phyloP scores from a whole-genome alignment of 2,329 filamentous ascomycete species.

The Sodiomyces alkalinus region DNA sequence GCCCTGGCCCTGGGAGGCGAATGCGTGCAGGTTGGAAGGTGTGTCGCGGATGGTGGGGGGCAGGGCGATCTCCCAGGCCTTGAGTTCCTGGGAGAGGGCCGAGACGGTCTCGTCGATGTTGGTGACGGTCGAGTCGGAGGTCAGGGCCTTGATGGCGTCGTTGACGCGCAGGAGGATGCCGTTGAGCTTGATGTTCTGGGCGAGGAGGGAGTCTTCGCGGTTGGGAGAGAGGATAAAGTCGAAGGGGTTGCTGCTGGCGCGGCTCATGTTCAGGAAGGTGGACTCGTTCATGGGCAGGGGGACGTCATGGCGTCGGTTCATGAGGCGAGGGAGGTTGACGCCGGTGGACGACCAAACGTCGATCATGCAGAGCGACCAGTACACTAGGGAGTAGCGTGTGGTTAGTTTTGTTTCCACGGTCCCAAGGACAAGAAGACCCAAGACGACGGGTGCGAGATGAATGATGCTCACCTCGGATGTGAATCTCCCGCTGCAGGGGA shows the following conservation, averaged over 20 bases:
- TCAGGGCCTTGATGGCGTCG: constrained; percentile 13
- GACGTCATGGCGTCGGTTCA: constrained; percentile 10
- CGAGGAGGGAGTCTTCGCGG: constrained; percentile 8
- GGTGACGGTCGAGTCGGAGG: constrained; percentile 5
- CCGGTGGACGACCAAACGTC: constrained; percentile 11
- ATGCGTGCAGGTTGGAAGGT: constrained; percentile 20
- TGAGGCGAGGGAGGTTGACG: constrained; percentile 10
- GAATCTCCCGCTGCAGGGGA: constrained; percentile 18
- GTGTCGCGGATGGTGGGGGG: constrained; percentile 21
- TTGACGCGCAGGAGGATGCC: constrained; percentile 22
- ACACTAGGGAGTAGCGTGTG: constrained; percentile 3
- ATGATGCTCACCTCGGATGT: constrained; percentile 14
- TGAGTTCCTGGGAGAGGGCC: constrained; percentile 15
- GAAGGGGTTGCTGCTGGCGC: constrained; percentile 8
- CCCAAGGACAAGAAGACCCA: too few species aligned
- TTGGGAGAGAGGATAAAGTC: constrained; percentile 9
- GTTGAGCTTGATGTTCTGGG: constrained; percentile 13
- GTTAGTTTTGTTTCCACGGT: too few species aligned
- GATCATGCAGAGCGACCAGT: constrained; percentile 11
- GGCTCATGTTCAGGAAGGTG: constrained; percentile 14
- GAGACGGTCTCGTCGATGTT: constrained; percentile 17
- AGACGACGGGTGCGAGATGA: too few species aligned
- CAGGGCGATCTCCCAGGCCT: constrained; percentile 19
- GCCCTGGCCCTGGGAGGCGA: constrained; percentile 22
- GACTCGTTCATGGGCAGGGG: constrained; percentile 21